Evolutionary conservation across 495 filamentous ascomycete species (phyloP), one percentile per base, ranked within the genome.

Genomic region (Hypomontagnella submonticulosa): DNA sequence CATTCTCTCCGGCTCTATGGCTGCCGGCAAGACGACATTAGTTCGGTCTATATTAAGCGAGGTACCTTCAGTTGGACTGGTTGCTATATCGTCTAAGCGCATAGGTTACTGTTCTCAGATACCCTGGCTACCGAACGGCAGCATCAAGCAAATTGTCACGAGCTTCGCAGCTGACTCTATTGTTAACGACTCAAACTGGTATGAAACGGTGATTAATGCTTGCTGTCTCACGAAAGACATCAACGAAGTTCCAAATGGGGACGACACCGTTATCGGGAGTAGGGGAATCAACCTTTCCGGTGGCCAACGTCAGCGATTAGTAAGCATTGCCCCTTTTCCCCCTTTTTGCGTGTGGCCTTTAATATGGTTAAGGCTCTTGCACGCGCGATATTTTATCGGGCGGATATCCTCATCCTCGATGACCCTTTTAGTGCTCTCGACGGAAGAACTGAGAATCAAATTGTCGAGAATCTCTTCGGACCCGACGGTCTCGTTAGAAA

Each of bases 271-370:
- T 36, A 79, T 90, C 40, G 88, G 88, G 9, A 84, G 86, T 61
- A 81, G 84, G 69, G 88, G 88, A 10, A 83, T 87, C 44, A 88
- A 84, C 0, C 77, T 91, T 0, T 87, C 84, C n/a, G 88, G 88
- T 7, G 88, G 88, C 0, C 88, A 90, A 66, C 85, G 84, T 54
- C 86, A 89, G 55, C 82, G 88, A 36, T 44, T 89, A 18, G 79
- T 81, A 73, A 41, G 77, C 30, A 32, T n/a, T n/a, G 6, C 23
- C 23, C 23, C 23, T 51, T 15, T 11, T 19, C 13, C 36, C 13
- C 18, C 37, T 38, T 16, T 6, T 11, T 15, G 20, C n/a, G 1
- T n/a, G 6, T 4, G 5, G 32, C 33, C 8, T 23, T 30, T 58
- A 16, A 69, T 60, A 23, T 10, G 30, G 7, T 46, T 11, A 30